Evolutionary conservation across 2,329 filamentous ascomycete genomes (phyloP).

Genomic region (Aspergillus novoparasiticus): DNA sequence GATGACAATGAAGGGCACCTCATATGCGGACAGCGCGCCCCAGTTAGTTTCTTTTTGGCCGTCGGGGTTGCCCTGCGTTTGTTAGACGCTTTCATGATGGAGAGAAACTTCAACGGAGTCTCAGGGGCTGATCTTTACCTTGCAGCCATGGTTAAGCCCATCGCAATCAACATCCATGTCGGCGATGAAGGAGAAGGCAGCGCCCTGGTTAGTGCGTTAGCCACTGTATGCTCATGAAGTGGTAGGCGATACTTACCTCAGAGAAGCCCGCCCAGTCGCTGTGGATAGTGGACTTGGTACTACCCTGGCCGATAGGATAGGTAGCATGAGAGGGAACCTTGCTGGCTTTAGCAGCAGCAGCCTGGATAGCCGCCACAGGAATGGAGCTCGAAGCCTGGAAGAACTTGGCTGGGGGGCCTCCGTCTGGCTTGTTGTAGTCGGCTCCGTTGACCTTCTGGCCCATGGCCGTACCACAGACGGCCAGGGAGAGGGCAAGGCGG

Average conservation of each 20-base stretch:
- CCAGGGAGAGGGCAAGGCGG: not conserved
- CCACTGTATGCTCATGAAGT: not conserved
- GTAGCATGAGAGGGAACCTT: not conserved
- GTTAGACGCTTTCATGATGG: not conserved
- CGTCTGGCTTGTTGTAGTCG: not conserved
- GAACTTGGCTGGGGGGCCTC: not conserved
- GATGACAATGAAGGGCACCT: constrained; percentile 36
- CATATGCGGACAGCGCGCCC: constrained; percentile 34
- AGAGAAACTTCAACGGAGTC: not conserved
- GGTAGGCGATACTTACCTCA: not conserved
- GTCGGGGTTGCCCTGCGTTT: constrained; percentile 31
- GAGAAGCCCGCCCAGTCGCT: constrained; percentile 5
- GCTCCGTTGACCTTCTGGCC: not conserved
- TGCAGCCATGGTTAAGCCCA: constrained; percentile 31
- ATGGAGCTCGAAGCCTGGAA: constrained; percentile 1
- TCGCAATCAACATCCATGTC: constrained; percentile 41
- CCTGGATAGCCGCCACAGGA: not conserved
- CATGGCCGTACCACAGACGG: not conserved
- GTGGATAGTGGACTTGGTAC: constrained; percentile 5
- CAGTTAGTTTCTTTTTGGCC: constrained; percentile 31
- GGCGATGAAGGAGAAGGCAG: constrained; percentile 31
- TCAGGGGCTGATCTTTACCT: constrained; percentile 14
- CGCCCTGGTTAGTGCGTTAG: constrained; percentile 21
- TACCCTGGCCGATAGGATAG: not conserved
- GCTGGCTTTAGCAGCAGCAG: not conserved